Conservation (phyloP, 2,329 filamentous ascomycete species). For the Ophiocordyceps sinensis region DNA sequence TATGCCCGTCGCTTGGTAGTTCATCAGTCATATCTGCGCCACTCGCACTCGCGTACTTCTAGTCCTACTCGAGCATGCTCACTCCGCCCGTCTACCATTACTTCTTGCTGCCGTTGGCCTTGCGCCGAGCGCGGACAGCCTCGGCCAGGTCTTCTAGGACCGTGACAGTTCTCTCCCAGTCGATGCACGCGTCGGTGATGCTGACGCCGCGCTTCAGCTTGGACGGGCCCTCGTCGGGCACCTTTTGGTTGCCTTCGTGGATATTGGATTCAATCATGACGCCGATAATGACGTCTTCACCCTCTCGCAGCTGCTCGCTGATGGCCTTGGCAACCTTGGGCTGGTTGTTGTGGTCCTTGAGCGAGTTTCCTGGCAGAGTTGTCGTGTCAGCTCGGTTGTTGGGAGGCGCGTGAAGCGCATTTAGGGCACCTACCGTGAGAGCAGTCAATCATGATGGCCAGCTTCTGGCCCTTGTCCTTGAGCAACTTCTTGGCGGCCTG, state of each 20-base stretch:
- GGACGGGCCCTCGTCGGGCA: conserved; percentile 64
- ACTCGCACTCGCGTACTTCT: background rate
- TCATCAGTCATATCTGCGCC: background rate
- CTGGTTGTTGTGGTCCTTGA: conserved; percentile 95
- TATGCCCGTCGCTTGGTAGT: background rate
- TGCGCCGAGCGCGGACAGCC: conserved; percentile 64
- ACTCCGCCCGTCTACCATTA: conserved; percentile 3
- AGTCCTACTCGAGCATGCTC: background rate
- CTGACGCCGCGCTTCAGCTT: conserved; percentile 78
- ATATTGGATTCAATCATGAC: conserved; percentile 99
- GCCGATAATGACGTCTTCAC: conserved; percentile 79
- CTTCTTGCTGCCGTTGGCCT: conserved; percentile 26
- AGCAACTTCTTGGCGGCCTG: conserved; percentile 65
- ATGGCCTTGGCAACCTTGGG: conserved; percentile 77
- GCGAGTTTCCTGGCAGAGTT: conserved; percentile 60
- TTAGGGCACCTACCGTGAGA: conserved; percentile 59
- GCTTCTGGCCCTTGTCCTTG: conserved; percentile 66
- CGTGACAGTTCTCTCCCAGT: conserved; percentile 73
- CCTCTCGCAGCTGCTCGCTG: conserved; percentile 72
- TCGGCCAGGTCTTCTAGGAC: conserved; percentile 75
- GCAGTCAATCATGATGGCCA: conserved; percentile 96
- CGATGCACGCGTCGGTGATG: conserved; percentile 92
- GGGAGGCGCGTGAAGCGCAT: background rate
- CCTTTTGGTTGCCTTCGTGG: conserved; percentile 80
- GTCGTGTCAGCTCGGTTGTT: conserved; percentile 2